Conservation (phyloP, 2,329 filamentous ascomycete species). For the Cytospora piceae region DNA sequence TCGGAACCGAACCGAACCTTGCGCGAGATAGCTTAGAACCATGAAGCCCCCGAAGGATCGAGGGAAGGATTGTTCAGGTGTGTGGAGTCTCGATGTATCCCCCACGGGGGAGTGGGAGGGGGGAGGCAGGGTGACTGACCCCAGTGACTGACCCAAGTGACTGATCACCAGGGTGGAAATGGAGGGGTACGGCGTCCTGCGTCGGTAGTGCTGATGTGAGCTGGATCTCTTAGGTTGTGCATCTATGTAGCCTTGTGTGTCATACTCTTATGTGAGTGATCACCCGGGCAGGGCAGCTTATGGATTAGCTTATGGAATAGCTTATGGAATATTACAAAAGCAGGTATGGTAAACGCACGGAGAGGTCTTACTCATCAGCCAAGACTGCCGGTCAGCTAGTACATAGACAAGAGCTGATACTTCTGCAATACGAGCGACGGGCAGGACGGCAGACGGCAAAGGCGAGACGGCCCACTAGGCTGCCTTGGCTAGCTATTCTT, state of each 20-base stretch:
- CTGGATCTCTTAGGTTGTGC: conserved; percentile 12
- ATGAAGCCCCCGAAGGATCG: background rate
- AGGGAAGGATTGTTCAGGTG: conserved; percentile 3
- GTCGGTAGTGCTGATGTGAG: conserved; percentile 25
- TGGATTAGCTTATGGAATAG: no score
- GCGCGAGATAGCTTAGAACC: no score
- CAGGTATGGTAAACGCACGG: background rate
- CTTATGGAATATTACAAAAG: no score
- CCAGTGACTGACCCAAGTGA: no score
- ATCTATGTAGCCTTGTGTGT: conserved; percentile 2
- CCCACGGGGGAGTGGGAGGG: background rate
- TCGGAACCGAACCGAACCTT: conserved; percentile 12
- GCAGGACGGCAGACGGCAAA: no score
- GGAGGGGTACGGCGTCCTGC: conserved; percentile 4
- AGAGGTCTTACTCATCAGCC: background rate
- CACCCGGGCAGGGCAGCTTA: background rate
- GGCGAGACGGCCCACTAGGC: background rate
- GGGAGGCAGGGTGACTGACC: background rate
- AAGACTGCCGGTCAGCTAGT: background rate
- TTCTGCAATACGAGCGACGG: background rate
- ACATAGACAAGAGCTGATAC: background rate
- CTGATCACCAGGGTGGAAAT: background rate
- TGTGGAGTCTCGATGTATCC: conserved; percentile 7
- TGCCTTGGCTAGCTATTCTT: no score
- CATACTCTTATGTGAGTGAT: background rate